These are phyloP conservation scores for Thermomucor indicae-seudaticae DNA, from an alignment of 371 early-diverging fungal species.

Conservation along the genomic window DNA sequence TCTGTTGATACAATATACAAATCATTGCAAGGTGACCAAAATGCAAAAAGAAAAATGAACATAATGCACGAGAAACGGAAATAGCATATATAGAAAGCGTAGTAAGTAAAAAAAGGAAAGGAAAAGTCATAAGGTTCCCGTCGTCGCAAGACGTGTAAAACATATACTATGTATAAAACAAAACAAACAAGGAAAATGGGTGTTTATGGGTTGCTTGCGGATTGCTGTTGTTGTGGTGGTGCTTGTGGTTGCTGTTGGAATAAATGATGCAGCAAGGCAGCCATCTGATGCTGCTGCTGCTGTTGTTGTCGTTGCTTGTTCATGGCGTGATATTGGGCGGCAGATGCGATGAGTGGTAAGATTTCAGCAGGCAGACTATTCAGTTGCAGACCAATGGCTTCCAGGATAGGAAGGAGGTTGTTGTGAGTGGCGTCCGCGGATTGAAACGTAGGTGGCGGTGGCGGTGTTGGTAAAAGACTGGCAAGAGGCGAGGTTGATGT, in stretches of 20 bases:
- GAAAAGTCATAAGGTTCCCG: too few species aligned
- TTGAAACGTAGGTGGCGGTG: neutral
- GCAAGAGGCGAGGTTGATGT: neutral
- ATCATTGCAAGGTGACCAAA: neutral
- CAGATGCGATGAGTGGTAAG: slow-evolving; percentile 19
- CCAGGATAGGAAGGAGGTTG: too few species aligned
- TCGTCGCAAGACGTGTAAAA: too few species aligned
- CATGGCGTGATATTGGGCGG: slow-evolving; percentile 17
- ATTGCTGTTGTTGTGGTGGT: slow-evolving; percentile 8
- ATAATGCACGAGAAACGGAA: too few species aligned
- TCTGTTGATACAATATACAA: neutral
- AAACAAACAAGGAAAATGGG: slow-evolving; percentile 35
- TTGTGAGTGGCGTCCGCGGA: too few species aligned
- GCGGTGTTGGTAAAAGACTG: neutral
- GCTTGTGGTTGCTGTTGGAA: slow-evolving; percentile 1
- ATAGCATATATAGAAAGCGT: too few species aligned
- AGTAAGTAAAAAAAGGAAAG: too few species aligned
- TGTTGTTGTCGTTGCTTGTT: slow-evolving; percentile 17
- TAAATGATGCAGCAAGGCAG: slow-evolving; percentile 22
- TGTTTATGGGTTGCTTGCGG: slow-evolving; percentile 40
- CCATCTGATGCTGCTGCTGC: slow-evolving; percentile 20
- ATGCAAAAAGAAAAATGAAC: too few species aligned
- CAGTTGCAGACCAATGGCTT: slow-evolving; percentile 19
- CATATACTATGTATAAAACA: too few species aligned
- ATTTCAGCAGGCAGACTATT: slow-evolving; percentile 16